Evolutionary conservation across 2,329 filamentous ascomycete genomes (phyloP).

Genomic region (Fusarium devonianum): DNA sequence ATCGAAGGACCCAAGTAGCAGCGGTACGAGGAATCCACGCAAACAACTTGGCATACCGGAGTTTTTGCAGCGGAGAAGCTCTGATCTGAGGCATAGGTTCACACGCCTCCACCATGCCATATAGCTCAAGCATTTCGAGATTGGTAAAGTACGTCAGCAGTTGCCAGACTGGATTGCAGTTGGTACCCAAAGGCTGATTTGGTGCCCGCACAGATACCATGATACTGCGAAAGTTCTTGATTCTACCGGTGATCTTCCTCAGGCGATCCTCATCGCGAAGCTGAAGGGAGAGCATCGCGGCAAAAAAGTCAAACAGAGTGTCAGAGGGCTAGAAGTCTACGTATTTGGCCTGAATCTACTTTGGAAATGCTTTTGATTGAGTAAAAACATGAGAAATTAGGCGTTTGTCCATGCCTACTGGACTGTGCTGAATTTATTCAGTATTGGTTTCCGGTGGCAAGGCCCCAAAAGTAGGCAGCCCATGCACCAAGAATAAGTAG

Average conservation of each 20-base stretch:
- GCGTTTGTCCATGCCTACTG: too few relatives aligned
- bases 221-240: constrained; percentile 19
- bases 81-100: not conserved
- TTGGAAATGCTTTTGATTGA: too few relatives aligned
- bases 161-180: constrained; percentile 6
- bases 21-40: constrained; percentile 14
- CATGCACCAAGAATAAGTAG: constrained; percentile 60
- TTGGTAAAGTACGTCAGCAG: constrained; percentile 22
- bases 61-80: not conserved
- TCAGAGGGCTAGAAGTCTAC: too few relatives aligned
- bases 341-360: too few relatives aligned
- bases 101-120: not conserved
- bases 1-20: constrained; percentile 11
- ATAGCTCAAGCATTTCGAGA: constrained; percentile 20
- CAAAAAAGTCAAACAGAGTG: too few relatives aligned
- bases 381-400: too few relatives aligned
- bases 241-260: not conserved
- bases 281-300: too few relatives aligned
- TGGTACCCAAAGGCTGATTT: not conserved
- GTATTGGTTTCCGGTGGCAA: constrained; percentile 56
- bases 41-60: constrained; percentile 22
- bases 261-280: not conserved
- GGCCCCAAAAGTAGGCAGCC: constrained; percentile 67
- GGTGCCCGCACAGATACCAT: not conserved
- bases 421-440: not conserved